phyloP scores from a whole-genome alignment of 192 early-diverging fungal genomes.

The Bifiguratus adelaidae region DNA sequence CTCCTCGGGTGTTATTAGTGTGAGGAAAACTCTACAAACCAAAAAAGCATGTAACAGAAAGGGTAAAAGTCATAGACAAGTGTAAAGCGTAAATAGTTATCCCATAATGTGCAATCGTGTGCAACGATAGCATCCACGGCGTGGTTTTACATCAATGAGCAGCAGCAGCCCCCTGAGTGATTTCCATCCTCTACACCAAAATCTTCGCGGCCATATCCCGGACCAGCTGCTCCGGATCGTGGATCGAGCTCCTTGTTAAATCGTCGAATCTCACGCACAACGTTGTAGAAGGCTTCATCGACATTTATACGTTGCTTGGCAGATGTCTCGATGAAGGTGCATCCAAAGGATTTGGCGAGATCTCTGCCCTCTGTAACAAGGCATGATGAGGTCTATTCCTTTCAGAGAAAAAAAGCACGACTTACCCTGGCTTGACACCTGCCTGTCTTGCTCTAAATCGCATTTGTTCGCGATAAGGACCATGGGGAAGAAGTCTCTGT shows the following conservation, averaged over 20 bases:
- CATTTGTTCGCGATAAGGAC: constrained; percentile 93
- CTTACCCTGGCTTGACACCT: constrained; percentile 58
- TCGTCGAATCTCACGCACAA: constrained; percentile 79
- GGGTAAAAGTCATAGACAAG: too few species aligned
- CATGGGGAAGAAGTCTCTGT: constrained; percentile 81
- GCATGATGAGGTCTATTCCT: neutral
- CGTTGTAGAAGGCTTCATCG: constrained; percentile 80
- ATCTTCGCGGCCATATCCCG: too few species aligned
- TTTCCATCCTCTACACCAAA: too few species aligned
- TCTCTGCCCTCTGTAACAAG: constrained; percentile 63
- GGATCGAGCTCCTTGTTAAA: constrained; percentile 68
- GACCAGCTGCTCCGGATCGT: too few species aligned
- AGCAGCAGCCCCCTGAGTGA: too few species aligned
- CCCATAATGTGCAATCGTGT: too few species aligned
- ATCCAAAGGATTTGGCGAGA: constrained; percentile 64
- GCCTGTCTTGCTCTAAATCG: constrained; percentile 72
- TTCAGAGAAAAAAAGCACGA: neutral
- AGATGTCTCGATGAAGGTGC: constrained; percentile 79
- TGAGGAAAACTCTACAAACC: too few species aligned
- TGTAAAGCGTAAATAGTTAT: too few species aligned
- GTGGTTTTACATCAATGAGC: too few species aligned
- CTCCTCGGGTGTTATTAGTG: too few species aligned
- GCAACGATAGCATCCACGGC: too few species aligned
- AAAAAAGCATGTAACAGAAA: too few species aligned
- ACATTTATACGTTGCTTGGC: constrained; percentile 87